Conservation (phyloP, 169 alveolate genomes). For the Plasmodium sp. region DNA sequence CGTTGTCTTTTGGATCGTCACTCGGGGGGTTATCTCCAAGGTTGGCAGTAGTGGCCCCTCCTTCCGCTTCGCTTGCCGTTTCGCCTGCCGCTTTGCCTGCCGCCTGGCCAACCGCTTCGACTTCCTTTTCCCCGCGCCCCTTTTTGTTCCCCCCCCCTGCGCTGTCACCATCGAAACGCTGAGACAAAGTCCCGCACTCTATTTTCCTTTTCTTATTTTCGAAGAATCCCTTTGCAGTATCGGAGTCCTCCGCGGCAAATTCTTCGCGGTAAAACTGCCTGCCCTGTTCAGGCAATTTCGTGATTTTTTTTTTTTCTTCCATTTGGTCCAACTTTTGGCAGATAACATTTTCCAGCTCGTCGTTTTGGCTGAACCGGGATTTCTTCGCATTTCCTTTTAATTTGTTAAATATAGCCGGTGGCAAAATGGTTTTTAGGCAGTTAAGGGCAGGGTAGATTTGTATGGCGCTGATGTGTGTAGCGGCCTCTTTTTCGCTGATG, state of each 20-base stretch:
- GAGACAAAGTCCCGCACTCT: not conserved
- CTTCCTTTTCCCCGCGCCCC: not conserved
- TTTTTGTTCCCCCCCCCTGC: not conserved
- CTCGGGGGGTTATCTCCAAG: not conserved
- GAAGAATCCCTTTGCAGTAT: not conserved
- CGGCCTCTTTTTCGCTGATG: not conserved
- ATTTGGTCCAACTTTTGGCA: not conserved
- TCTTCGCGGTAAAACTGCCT: not conserved
- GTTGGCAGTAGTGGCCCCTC: not conserved
- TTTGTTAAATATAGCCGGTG: conserved; percentile 13
- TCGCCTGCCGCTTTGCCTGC: no score
- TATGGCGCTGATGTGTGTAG: not conserved
- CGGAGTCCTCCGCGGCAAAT: no score
- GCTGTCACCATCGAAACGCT: not conserved
- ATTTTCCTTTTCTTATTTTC: not conserved
- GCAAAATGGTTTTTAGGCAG: conserved; percentile 29
- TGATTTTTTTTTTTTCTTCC: not conserved
- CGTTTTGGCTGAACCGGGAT: conserved; percentile 10
- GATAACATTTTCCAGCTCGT: conserved; percentile 27
- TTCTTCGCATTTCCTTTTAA: conserved; percentile 35
- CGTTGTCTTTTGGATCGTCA: not conserved
- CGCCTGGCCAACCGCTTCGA: no score
- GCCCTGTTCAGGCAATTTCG: not conserved
- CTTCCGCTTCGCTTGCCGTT: not conserved
- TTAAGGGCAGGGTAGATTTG: conserved; percentile 35